Conservation (phyloP, 768 basidiomycete genomes). For the Panaeolus cyanescens region DNA sequence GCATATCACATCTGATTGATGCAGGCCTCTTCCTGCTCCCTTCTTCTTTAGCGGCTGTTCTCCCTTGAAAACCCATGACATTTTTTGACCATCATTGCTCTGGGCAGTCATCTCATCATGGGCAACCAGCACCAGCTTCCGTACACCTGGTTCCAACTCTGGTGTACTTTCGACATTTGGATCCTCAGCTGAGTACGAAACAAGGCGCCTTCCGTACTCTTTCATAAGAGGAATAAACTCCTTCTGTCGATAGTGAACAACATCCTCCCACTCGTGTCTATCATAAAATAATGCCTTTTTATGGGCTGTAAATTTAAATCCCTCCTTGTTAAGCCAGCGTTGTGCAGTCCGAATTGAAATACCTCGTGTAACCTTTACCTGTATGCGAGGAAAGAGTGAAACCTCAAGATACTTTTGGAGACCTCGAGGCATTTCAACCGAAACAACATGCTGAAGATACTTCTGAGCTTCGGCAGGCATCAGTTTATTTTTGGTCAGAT, state of each 20-base stretch:
- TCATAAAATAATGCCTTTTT: slow-evolving; percentile 28
- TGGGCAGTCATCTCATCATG: slow-evolving; percentile 32
- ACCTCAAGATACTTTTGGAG: slow-evolving; percentile 3
- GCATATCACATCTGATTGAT: slow-evolving; percentile 36
- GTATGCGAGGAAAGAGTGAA: background rate
- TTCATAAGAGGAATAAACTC: slow-evolving; percentile 27
- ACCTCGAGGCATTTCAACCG: background rate
- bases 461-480: slow-evolving; percentile 8
- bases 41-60: slow-evolving; percentile 30
- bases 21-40: slow-evolving; percentile 30
- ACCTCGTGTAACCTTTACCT: background rate
- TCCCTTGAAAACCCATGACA: slow-evolving; percentile 15
- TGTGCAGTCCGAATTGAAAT: slow-evolving; percentile 26
- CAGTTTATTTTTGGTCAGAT: slow-evolving; percentile 22
- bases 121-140: slow-evolving; percentile 22
- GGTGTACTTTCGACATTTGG: slow-evolving; percentile 17
- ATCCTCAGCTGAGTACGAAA: slow-evolving; percentile 14
- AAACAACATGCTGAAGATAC: background rate
- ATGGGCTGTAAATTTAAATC: slow-evolving; percentile 22
- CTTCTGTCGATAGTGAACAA: slow-evolving; percentile 31
- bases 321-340: slow-evolving; percentile 32
- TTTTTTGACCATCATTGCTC: slow-evolving; percentile 19
- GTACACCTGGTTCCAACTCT: slow-evolving; percentile 17
- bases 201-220: slow-evolving; percentile 6
- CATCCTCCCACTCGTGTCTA: slow-evolving; percentile 36